Evolutionary conservation across 352 stramenopile genomes (phyloP).

Genomic region (Phytophthora brassicae): DNA sequence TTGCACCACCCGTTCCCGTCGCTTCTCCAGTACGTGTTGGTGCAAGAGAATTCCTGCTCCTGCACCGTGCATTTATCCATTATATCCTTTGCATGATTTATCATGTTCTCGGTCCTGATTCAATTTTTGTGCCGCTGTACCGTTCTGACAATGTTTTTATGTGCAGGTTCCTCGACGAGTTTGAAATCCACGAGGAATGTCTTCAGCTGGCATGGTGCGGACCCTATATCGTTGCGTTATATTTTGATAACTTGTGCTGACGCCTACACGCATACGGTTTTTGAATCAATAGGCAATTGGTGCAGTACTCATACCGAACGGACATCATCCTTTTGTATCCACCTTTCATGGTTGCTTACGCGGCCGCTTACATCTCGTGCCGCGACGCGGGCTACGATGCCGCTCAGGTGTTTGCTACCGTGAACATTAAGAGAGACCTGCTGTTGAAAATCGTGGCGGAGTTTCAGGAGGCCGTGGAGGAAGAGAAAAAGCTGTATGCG

Average conservation of each 20-base stretch:
- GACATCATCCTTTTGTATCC: slow-evolving; percentile 85
- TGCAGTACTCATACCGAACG: slow-evolving; percentile 88
- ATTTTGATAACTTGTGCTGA: background rate
- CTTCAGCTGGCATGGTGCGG: slow-evolving; percentile 80
- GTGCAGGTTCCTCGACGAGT: slow-evolving; percentile 79
- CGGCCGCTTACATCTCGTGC: slow-evolving; percentile 76
- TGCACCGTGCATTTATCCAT: no score
- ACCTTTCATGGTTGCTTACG: slow-evolving; percentile 89
- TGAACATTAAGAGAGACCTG: slow-evolving; percentile 85
- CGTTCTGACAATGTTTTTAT: background rate
- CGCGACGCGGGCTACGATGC: slow-evolving; percentile 78
- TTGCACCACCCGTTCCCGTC: slow-evolving; percentile 84
- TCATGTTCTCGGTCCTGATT: background rate
- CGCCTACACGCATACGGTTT: background rate
- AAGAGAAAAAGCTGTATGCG: slow-evolving; percentile 68
- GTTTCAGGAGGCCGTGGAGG: slow-evolving; percentile 75
- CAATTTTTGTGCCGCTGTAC: background rate
- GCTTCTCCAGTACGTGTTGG: slow-evolving; percentile 62
- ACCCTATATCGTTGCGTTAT: background rate
- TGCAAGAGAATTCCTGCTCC: no score
- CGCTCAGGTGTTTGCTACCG: slow-evolving; percentile 66
- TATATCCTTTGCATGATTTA: background rate
- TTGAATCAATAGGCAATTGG: slow-evolving; percentile 61
- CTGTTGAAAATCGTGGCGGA: slow-evolving; percentile 80
- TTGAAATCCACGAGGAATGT: slow-evolving; percentile 85